Conservation (phyloP, 1,139 yeast genomes). For the Arxiozyma heterogenica region DNA sequence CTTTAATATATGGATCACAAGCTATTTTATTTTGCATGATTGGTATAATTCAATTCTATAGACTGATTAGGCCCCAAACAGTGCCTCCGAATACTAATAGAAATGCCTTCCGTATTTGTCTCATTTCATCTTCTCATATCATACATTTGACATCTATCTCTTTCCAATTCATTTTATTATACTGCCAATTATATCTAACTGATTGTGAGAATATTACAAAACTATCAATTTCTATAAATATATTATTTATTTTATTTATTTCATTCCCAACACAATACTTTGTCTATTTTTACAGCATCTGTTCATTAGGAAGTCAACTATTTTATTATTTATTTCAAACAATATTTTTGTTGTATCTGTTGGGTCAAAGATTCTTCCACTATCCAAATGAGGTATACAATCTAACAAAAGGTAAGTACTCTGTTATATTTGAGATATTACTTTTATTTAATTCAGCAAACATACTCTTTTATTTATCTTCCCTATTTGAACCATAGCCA, state of each 20-base stretch:
- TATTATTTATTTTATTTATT: constrained; percentile 20
- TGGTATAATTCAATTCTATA: constrained; percentile 31
- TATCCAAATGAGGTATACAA: constrained; percentile 22
- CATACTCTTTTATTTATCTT: constrained; percentile 36
- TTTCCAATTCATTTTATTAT: constrained; percentile 23
- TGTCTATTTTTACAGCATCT: constrained; percentile 29
- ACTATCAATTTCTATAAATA: constrained; percentile 17
- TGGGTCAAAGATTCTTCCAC: constrained; percentile 21
- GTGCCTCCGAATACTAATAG: constrained; percentile 24
- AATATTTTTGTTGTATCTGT: constrained; percentile 18
- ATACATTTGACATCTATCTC: constrained; percentile 25
- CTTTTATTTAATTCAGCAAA: constrained; percentile 30
- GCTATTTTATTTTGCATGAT: constrained; percentile 22
- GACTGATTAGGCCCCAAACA: constrained; percentile 11
- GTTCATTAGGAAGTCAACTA: constrained; percentile 27
- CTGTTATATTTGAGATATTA: constrained; percentile 19
- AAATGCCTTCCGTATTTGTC: constrained; percentile 21
- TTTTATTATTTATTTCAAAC: constrained; percentile 26
- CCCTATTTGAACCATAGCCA: constrained; percentile 37
- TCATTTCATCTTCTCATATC: constrained; percentile 11
- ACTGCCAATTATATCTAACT: constrained; percentile 1
- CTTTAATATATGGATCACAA: constrained; percentile 23
- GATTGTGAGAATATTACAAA: constrained; percentile 10
- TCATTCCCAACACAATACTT: constrained; percentile 29
- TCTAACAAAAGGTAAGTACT: constrained; percentile 23